Percentiles rank a stretch among this genome's conserved stretches.
Evolutionary conservation across 2,329 filamentous ascomycete genomes (phyloP).

Genomic region (Aspergillus sp.): DNA sequence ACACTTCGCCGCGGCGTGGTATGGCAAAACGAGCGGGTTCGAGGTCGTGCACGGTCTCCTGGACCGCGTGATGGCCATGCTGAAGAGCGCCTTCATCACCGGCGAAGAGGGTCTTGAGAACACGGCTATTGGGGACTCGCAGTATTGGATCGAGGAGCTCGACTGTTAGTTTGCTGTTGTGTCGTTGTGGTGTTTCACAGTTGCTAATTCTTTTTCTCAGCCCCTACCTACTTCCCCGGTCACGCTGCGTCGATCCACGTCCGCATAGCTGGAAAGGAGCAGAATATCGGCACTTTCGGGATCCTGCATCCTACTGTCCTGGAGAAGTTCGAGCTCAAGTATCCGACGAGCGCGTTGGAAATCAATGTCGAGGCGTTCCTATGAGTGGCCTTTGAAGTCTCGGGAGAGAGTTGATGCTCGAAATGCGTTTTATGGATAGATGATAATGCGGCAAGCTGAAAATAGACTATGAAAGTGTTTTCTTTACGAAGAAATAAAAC

Average conservation of each 20-base stretch:
- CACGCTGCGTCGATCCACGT: constrained; percentile 80
- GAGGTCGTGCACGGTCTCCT: constrained; percentile 91
- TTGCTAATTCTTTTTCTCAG: constrained; percentile 13
- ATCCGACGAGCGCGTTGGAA: constrained; percentile 88
- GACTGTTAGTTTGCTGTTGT: constrained; percentile 50
- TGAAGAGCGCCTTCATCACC: constrained; percentile 70
- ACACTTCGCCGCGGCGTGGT: constrained; percentile 93
- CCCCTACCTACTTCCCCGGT: constrained; percentile 83
- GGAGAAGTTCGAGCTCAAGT: constrained; percentile 86
- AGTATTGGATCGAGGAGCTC: constrained; percentile 93
- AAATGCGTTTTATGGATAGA: constrained; percentile 12
- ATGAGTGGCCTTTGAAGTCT: too few relatives aligned
- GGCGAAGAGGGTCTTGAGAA: constrained; percentile 61
- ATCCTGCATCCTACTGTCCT: constrained; percentile 88
- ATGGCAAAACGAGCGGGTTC: constrained; percentile 88
- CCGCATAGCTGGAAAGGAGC: constrained; percentile 61
- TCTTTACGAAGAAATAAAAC: too few relatives aligned
- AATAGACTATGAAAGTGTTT: too few relatives aligned
- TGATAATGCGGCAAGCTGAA: constrained; percentile 15
- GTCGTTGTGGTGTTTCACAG: too few relatives aligned
- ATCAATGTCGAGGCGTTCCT: constrained; percentile 91
- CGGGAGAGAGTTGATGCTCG: constrained; percentile 2
- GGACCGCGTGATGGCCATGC: constrained; percentile 86
- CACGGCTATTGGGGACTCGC: constrained; percentile 49
- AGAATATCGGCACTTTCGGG: constrained; percentile 79